Percentiles rank a stretch among this genome's conserved stretches.
Evolutionary conservation across 768 basidiomycete genomes (phyloP).

Genomic region (Strobilomyces confusus): DNA sequence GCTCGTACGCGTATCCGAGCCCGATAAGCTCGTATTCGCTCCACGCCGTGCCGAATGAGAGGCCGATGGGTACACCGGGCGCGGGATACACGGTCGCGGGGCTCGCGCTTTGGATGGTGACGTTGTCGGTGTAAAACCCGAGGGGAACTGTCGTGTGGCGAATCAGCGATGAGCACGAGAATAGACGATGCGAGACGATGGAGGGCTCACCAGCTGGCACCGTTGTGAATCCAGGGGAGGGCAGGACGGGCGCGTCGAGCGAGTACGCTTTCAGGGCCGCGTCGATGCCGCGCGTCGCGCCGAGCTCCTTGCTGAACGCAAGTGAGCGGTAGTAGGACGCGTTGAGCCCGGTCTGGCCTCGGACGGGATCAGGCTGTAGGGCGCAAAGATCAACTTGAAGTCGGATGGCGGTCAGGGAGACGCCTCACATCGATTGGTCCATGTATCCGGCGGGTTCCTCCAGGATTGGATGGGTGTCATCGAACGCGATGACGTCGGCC

Average conservation of each 20-base stretch:
- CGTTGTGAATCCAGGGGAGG: slow-evolving; percentile 23
- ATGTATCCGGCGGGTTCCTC: slow-evolving; percentile 38
- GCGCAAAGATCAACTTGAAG: too few relatives aligned
- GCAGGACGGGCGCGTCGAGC: neutral
- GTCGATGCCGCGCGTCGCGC: neutral
- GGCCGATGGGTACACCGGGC: slow-evolving; percentile 41
- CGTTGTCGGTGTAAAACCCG: slow-evolving; percentile 35
- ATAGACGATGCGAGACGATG: neutral
- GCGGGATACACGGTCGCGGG: slow-evolving; percentile 21
- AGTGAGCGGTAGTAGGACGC: neutral
- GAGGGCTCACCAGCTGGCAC: slow-evolving; percentile 18
- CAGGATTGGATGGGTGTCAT: slow-evolving; percentile 54
- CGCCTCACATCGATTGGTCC: slow-evolving; percentile 35
- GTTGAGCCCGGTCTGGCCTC: neutral
- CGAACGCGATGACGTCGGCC: slow-evolving; percentile 56
- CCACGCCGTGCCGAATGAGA: slow-evolving; percentile 44
- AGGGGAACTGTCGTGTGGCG: slow-evolving; percentile 37
- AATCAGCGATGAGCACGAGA: neutral
- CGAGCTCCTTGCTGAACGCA: neutral
- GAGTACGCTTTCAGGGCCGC: neutral
- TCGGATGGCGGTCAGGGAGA: too few relatives aligned
- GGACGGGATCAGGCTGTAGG: neutral
- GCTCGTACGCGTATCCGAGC: slow-evolving; percentile 49
- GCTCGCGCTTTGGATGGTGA: slow-evolving; percentile 1
- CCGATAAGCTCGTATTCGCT: slow-evolving; percentile 41